A percentile compares a stretch with the other conserved stretches of the same genome.
Evolutionary conservation across 2,329 filamentous ascomycete species (phyloP).

Genomic region (Pseudopithomyces maydicus): DNA sequence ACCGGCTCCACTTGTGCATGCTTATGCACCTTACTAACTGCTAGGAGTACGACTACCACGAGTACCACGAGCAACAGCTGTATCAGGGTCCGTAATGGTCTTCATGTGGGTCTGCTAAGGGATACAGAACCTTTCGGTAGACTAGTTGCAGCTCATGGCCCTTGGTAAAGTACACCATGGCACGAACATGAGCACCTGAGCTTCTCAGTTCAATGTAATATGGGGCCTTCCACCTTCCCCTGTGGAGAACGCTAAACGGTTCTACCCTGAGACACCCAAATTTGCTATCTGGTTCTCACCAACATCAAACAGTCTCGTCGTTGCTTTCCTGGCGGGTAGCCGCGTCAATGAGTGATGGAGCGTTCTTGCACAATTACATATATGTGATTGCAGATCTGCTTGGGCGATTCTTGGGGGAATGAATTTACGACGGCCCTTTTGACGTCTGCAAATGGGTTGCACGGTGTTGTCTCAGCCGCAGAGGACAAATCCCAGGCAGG

Average conservation of each 20-base stretch:
- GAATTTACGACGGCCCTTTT: neutral
- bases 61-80: conserved; percentile 22
- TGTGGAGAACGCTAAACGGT: conserved; percentile 16
- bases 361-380: neutral
- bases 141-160: conserved; percentile 25
- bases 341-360: conserved; percentile 24
- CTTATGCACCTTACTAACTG: conserved; percentile 7
- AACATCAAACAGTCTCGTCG: conserved; percentile 22
- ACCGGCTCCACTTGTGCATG: conserved; percentile 27
- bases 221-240: conserved; percentile 13
- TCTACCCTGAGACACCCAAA: conserved; percentile 22
- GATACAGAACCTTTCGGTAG: conserved; percentile 26
- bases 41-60: conserved; percentile 10
- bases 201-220: conserved; percentile 35
- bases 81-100: conserved; percentile 26
- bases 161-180: conserved; percentile 24
- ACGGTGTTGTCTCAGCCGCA: neutral
- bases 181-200: conserved; percentile 27
- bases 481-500: conserved; percentile 4
- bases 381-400: neutral
- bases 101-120: conserved; percentile 31
- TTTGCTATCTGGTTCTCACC: conserved; percentile 13
- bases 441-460: neutral
- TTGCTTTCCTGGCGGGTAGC: conserved; percentile 24
- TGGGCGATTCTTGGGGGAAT: neutral